Evolutionary conservation across 1,139 yeast species (phyloP).

Genomic region (Kluyveromyces sp.): DNA sequence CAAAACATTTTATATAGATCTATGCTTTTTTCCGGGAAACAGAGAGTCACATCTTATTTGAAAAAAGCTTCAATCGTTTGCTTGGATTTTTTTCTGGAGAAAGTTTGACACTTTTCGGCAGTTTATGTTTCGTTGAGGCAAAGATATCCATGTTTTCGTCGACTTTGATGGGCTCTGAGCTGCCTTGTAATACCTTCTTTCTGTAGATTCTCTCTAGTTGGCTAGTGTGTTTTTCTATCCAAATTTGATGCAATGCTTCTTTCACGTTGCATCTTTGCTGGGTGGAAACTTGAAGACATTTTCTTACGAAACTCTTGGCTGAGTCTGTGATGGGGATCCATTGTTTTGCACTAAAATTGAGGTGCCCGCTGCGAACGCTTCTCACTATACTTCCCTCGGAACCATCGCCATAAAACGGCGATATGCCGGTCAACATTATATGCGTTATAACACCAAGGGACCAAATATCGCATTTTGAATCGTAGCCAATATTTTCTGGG

Average conservation of each 20-base stretch:
- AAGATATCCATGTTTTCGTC: slow-evolving; percentile 2
- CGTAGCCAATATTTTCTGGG: slow-evolving; percentile 36
- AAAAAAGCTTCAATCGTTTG: slow-evolving; percentile 9
- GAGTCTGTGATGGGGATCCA: slow-evolving; percentile 36
- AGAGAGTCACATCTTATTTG: neutral
- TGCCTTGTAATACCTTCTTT: slow-evolving; percentile 21
- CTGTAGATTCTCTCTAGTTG: slow-evolving; percentile 27
- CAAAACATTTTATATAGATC: no score
- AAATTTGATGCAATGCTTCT: slow-evolving; percentile 36
- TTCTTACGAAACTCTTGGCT: slow-evolving; percentile 40
- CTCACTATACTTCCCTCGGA: slow-evolving; percentile 32
- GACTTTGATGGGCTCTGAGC: slow-evolving; percentile 1
- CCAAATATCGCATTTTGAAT: slow-evolving; percentile 58
- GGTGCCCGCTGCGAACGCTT: slow-evolving; percentile 36
- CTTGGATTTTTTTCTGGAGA: slow-evolving; percentile 13
- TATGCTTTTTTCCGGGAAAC: neutral
- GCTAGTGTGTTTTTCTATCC: slow-evolving; percentile 37
- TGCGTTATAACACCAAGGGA: slow-evolving; percentile 54
- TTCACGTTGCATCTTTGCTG: slow-evolving; percentile 32
- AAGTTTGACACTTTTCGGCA: slow-evolving; percentile 19
- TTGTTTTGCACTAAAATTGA: slow-evolving; percentile 34
- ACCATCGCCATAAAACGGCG: slow-evolving; percentile 51
- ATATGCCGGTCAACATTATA: slow-evolving; percentile 49
- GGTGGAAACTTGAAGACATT: slow-evolving; percentile 37
- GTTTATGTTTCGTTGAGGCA: slow-evolving; percentile 18